Conservation (phyloP, 2,329 filamentous ascomycete species). For the Zymoseptoria brevis region DNA sequence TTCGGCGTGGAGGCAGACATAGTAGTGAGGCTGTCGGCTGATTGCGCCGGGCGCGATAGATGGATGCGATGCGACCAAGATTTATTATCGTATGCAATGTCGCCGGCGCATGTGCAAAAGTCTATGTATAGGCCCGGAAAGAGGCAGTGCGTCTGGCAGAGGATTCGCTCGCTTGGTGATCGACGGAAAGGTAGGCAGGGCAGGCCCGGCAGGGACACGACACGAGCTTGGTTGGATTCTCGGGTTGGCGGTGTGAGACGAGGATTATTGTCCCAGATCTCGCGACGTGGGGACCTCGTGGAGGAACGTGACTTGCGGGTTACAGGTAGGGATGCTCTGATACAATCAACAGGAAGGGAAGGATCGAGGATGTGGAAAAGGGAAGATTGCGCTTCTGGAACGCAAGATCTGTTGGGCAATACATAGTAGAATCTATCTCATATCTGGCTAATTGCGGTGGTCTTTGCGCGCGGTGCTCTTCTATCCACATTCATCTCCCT, state of each 20-base stretch:
- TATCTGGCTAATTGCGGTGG: background rate
- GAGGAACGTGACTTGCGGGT: background rate
- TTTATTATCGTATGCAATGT: background rate
- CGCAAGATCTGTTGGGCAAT: background rate
- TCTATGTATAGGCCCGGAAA: background rate
- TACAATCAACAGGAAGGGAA: background rate
- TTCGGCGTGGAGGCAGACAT: constrained; percentile 11
- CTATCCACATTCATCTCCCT: background rate
- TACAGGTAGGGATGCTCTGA: background rate
- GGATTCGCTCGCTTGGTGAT: background rate
- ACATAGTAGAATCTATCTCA: background rate
- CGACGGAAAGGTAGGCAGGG: background rate
- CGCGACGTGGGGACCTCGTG: background rate
- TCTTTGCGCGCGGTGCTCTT: background rate
- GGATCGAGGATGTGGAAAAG: background rate
- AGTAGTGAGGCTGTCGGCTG: background rate
- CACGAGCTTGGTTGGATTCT: background rate
- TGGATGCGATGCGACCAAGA: background rate
- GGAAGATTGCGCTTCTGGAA: background rate
- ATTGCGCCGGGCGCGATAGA: background rate
- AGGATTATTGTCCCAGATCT: background rate
- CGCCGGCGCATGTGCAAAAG: background rate
- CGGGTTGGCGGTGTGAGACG: background rate
- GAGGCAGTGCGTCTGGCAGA: background rate
- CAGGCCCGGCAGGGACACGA: background rate